phyloP scores from a whole-genome alignment of 805 yeast genomes.

The Metschnikowia drakensbergensis region DNA sequence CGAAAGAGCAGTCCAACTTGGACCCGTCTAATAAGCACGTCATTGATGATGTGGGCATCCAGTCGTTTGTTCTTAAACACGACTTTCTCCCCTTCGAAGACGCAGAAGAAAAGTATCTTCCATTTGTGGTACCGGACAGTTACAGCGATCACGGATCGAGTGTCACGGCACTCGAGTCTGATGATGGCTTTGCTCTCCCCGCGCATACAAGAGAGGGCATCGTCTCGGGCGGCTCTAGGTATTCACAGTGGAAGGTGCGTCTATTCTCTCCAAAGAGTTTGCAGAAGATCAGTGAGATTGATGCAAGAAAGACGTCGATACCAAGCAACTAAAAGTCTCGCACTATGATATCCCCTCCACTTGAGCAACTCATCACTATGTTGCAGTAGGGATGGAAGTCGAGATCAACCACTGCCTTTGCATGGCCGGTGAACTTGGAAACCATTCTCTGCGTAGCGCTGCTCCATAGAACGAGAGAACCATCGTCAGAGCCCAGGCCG shows the following conservation, averaged over 20 bases:
- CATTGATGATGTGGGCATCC: constrained; percentile 59
- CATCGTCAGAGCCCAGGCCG: constrained; percentile 61
- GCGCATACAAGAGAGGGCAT: constrained; percentile 21
- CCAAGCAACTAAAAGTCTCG: constrained; percentile 19
- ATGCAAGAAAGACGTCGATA: neutral
- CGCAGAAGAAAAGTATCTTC: constrained; percentile 34
- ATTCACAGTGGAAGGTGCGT: constrained; percentile 25
- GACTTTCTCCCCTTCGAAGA: constrained; percentile 38
- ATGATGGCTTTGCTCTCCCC: constrained; percentile 12
- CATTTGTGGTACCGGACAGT: constrained; percentile 19
- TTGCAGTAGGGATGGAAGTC: constrained; percentile 46
- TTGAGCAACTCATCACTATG: constrained; percentile 46
- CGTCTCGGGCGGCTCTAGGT: neutral
- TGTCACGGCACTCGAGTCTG: neutral
- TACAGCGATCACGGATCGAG: constrained; percentile 9
- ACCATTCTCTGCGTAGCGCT: constrained; percentile 44
- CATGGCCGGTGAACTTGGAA: constrained; percentile 55
- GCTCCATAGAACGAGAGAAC: constrained; percentile 59
- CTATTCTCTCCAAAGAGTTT: constrained; percentile 32
- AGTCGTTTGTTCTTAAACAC: constrained; percentile 49
- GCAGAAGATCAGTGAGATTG: constrained; percentile 21
- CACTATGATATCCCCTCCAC: constrained; percentile 54
- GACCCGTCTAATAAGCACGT: constrained; percentile 32
- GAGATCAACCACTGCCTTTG: constrained; percentile 58
- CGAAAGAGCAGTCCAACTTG: constrained; percentile 11